These are phyloP conservation scores for Linderniella brevidens DNA, from an alignment of 257 asterid genomes.

Conservation along the genomic window DNA sequence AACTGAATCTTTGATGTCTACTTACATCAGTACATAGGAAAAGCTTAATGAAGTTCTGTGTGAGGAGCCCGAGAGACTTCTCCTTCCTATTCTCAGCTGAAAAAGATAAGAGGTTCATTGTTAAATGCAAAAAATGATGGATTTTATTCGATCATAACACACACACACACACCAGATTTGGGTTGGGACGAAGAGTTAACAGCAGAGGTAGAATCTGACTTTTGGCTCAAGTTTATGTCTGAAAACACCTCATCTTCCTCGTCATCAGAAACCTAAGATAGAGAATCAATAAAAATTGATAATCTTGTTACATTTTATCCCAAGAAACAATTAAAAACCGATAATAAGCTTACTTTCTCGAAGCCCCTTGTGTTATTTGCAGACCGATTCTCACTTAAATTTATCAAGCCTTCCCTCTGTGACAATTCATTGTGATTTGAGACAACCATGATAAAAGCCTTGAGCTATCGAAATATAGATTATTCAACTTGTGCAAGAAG, in stretches of 20 bases:
- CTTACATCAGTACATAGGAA: slow-evolving; percentile 87
- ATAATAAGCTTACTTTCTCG: slow-evolving; percentile 21
- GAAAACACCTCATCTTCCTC: slow-evolving; percentile 29
- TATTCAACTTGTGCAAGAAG: not conserved
- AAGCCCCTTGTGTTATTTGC: slow-evolving; percentile 36
- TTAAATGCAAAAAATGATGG: not conserved
- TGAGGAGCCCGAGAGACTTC: slow-evolving; percentile 86
- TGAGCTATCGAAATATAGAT: slow-evolving; percentile 1
- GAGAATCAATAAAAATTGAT: not conserved
- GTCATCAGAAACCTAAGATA: slow-evolving; percentile 58
- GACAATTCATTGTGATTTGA: too few species aligned
- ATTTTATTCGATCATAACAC: too few species aligned
- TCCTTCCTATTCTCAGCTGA: slow-evolving; percentile 74
- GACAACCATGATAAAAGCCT: not conserved
- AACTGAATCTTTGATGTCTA: not conserved
- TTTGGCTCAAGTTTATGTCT: slow-evolving; percentile 1
- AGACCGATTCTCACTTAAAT: slow-evolving; percentile 28
- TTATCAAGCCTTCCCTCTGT: slow-evolving; percentile 42
- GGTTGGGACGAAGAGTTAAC: not conserved
- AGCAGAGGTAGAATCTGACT: slow-evolving; percentile 2
- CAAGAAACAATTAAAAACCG: too few species aligned
- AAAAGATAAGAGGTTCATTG: not conserved
- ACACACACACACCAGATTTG: slow-evolving; percentile 4
- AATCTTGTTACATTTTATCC: not conserved
- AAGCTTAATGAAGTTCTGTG: slow-evolving; percentile 87